A percentile compares a stretch with the other conserved stretches of the same genome.
Conservation (phyloP, 345 rosid species). For the Eutrema yunnanense region DNA sequence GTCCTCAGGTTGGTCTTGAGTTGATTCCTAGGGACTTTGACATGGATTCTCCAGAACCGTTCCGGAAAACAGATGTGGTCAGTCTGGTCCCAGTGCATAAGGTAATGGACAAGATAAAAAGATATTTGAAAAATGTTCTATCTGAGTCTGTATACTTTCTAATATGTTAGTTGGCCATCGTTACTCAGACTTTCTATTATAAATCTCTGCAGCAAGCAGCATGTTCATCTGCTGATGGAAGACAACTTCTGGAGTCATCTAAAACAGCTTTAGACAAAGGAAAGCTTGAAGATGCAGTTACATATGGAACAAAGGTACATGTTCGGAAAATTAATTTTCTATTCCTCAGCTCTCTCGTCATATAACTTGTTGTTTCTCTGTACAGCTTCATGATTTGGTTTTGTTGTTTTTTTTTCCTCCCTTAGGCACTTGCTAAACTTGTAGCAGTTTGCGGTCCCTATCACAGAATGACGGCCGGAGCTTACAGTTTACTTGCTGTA, state of each 20-base stretch:
- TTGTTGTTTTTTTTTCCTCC: conserved; percentile 14
- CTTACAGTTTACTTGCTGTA: conserved; percentile 98
- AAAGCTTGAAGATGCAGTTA: conserved; percentile 98
- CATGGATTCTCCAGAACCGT: conserved; percentile 90
- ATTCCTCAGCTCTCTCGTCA: conserved; percentile 12
- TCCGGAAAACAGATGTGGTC: conserved; percentile 71
- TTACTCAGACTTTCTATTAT: neutral
- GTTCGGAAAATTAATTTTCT: neutral
- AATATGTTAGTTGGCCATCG: conserved; percentile 1
- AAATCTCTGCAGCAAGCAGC: conserved; percentile 85
- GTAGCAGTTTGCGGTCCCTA: conserved; percentile 98
- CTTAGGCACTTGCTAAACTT: conserved; percentile 92
- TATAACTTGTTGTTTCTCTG: conserved; percentile 1
- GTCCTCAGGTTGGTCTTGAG: conserved; percentile 84
- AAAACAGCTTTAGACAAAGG: conserved; percentile 99
- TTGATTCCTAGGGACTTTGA: conserved; percentile 94
- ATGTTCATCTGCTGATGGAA: conserved; percentile 99
- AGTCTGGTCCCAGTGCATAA: conserved; percentile 94
- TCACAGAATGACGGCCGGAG: conserved; percentile 99
- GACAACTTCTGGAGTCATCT: conserved; percentile 96
- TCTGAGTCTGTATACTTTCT: conserved; percentile 11
- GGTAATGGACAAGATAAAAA: conserved; percentile 36
- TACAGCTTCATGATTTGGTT: conserved; percentile 12
- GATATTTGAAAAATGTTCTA: neutral
- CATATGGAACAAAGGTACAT: conserved; percentile 87